A percentile compares a stretch with the other conserved stretches of the same genome.
phyloP scores from a whole-genome alignment of 441 rosid species.

The Corymbia calophylla region DNA sequence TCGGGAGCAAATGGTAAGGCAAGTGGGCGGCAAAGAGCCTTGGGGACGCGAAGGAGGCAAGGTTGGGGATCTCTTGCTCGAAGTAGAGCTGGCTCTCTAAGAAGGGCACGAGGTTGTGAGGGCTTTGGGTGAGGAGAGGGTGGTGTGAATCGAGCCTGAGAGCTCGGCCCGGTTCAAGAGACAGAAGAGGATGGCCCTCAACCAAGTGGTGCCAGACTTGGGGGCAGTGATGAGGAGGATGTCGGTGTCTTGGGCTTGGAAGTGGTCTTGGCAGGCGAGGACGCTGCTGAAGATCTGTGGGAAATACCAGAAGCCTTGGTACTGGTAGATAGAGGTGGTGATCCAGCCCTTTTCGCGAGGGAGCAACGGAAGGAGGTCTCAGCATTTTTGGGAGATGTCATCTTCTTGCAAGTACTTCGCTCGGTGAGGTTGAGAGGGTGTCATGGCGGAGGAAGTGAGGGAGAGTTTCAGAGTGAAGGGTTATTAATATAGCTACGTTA shows the following conservation, averaged over 20 bases:
- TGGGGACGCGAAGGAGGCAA: background rate
- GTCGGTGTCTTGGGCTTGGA: background rate
- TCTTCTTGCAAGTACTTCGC: background rate
- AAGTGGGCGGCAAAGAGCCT: background rate
- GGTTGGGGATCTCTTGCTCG: background rate
- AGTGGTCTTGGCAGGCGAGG: background rate
- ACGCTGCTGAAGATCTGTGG: background rate
- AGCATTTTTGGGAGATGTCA: background rate
- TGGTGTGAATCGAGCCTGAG: background rate
- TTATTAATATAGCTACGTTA: background rate
- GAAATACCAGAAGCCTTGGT: slow-evolving; percentile 7
- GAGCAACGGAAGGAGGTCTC: background rate
- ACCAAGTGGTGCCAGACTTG: slow-evolving; percentile 17
- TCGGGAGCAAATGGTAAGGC: background rate
- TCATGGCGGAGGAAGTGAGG: background rate
- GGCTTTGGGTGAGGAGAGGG: background rate
- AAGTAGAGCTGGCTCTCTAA: background rate
- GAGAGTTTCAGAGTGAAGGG: background rate
- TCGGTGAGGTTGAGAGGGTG: background rate
- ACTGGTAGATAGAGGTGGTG: background rate
- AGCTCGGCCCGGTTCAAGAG: background rate
- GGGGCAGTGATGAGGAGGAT: background rate
- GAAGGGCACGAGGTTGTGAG: background rate
- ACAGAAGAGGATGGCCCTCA: background rate
- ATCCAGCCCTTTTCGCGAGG: background rate